Conservation (phyloP, 257 asterid genomes). For the Jaltomata sinuosa region DNA sequence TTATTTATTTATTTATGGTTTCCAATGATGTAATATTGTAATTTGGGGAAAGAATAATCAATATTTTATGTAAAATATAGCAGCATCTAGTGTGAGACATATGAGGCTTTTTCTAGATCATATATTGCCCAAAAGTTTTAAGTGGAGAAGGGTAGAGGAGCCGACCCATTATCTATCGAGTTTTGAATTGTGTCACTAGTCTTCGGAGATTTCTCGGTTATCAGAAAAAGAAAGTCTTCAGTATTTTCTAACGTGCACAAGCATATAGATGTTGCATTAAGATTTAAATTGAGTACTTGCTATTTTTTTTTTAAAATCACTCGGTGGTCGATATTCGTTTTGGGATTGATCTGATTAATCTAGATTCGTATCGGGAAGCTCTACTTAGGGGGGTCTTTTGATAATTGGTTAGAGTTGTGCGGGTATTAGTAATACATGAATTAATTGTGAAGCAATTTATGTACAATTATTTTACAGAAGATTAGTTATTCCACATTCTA, state of each 20-base stretch:
- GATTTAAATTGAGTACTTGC: too few relatives aligned
- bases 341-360: too few relatives aligned
- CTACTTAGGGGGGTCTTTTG: too few relatives aligned
- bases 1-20: conserved; percentile 1
- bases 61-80: neutral
- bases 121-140: neutral
- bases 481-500: too few relatives aligned
- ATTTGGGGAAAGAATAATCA: neutral
- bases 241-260: neutral
- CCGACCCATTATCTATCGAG: neutral
- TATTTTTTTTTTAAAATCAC: too few relatives aligned
- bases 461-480: too few relatives aligned
- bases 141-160: neutral
- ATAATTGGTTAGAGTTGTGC: too few relatives aligned
- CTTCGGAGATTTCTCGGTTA: neutral
- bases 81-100: neutral
- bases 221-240: neutral
- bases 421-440: too few relatives aligned
- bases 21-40: neutral
- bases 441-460: too few relatives aligned
- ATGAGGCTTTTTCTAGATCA: neutral
- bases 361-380: too few relatives aligned
- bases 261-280: too few relatives aligned
- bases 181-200: neutral
- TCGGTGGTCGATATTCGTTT: too few relatives aligned